Base-by-base conservation (phyloP, 2,329 filamentous ascomycete genomes). In the Sordariomycetes sp. region DNA sequence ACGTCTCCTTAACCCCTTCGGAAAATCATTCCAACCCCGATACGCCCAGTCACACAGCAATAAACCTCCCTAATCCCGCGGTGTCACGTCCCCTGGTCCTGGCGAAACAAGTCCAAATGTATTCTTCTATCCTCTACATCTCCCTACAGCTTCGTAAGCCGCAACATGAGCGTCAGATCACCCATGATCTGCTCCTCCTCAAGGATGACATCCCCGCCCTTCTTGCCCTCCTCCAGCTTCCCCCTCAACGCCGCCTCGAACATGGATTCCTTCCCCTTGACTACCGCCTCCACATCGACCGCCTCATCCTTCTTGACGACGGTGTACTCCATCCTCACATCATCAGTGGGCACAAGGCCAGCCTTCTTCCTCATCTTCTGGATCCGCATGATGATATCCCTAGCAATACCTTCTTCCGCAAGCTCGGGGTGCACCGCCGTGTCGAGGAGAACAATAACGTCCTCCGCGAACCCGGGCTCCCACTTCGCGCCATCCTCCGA, bases 341-440 rank as follows among this genome's bases (percentile, higher is more conserved):
- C 94, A 66, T 99, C 94, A 0, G 92, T 97, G 1, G 90, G 84
- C 61, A 91, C 83, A 56, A 99, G 77, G 0, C 90, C 90, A 8
- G 91, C 91, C 76, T 94, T 94, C 81, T 99, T 99, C 62, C 94
- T 85, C 61, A 97, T 77, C 63, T 89, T 82, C 73, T 99, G 94
- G 24, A 99, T 87, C 48, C 92, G 85, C 70, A 95, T 89, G 75
- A 99, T 87, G 62, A 99, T 86, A 71, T 97, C 94, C 65, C 94
- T 81, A 1, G 89, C 92, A 57, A 99, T 72, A 57, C 91, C 94
- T 70, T 97, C 91, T 62, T 91, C 83, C 53, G 87, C 87, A 39
- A 99, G 77, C 67, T 96, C 90, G 0, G 90, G 84, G 67, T 97
- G 87, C 25, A 90, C 75, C 59, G 85, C 84, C 1, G 83, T 81